These are phyloP conservation scores for Patellifolia procumbens DNA, from an alignment of 179 eudicot species.

Conservation along the genomic window DNA sequence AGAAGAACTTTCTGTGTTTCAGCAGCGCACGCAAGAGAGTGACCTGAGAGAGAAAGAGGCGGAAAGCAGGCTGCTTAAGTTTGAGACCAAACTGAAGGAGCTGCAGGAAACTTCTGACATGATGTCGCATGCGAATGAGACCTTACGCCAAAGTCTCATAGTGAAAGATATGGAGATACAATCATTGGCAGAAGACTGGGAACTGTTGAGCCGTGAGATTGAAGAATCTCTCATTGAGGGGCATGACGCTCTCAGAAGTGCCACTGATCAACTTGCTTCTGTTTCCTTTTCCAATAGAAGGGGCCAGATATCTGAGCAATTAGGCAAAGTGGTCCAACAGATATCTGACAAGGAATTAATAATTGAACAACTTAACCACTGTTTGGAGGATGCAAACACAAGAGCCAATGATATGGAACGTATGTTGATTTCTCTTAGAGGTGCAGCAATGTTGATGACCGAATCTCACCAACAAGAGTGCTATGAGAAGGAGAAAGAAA, in stretches of 20 bases:
- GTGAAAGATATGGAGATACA: conserved; percentile 54
- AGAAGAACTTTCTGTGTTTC: conserved; percentile 81
- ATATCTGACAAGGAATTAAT: conserved; percentile 65
- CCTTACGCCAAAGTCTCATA: conserved; percentile 41
- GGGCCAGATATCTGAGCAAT: conserved; percentile 55
- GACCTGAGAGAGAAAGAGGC: conserved; percentile 56
- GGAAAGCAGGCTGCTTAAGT: conserved; percentile 37
- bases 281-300: conserved; percentile 42
- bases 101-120: conserved; percentile 40
- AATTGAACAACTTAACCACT: conserved; percentile 58
- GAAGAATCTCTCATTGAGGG: conserved; percentile 69
- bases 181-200: conserved; percentile 56
- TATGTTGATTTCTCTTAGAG: conserved; percentile 86
- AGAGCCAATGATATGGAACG: conserved; percentile 65
- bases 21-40: conserved; percentile 68
- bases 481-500: conserved; percentile 63
- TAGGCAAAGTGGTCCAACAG: conserved; percentile 55
- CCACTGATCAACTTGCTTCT: conserved; percentile 53
- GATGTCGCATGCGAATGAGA: conserved; percentile 50
- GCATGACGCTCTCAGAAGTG: conserved; percentile 62
- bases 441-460: conserved; percentile 76
- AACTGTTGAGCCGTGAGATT: conserved; percentile 52
- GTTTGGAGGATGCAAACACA: conserved; percentile 64
- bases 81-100: conserved; percentile 49
- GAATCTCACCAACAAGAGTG: conserved; percentile 84